These are phyloP conservation scores for Solanum sitiens DNA, from an alignment of 257 asterid species.

Conservation along the genomic window DNA sequence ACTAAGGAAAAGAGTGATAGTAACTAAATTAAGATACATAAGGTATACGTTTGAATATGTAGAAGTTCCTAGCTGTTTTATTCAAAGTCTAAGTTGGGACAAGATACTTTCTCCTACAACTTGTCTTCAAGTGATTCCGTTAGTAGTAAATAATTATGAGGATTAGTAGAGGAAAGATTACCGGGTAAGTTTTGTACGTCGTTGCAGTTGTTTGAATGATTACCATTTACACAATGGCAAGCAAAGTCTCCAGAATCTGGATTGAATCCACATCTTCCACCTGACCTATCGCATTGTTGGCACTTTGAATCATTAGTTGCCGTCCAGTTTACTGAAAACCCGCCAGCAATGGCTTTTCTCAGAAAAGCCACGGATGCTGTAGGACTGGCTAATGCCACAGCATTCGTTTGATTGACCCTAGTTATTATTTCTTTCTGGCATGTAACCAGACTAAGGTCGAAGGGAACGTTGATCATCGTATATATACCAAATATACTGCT, in stretches of 20 bases:
- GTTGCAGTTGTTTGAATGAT: conserved; percentile 1
- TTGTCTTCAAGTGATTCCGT: background rate
- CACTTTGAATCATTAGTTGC: conserved; percentile 13
- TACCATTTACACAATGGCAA: conserved; percentile 21
- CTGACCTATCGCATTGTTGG: conserved; percentile 5
- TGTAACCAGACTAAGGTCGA: background rate
- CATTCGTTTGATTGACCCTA: conserved; percentile 13
- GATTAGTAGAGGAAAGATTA: background rate
- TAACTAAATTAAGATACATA: background rate
- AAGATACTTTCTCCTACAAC: background rate
- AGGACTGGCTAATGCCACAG: background rate
- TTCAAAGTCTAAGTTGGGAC: background rate
- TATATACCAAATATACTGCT: background rate
- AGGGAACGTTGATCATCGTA: fast-evolving
- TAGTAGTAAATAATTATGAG: background rate
- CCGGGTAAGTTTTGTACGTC: background rate
- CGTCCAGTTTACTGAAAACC: conserved; percentile 39
- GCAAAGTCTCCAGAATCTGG: conserved; percentile 4
- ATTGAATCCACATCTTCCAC: conserved; percentile 47
- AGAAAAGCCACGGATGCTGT: background rate
- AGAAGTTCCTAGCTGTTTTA: background rate
- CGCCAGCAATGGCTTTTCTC: conserved; percentile 11
- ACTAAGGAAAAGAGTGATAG: background rate
- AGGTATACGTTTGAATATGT: background rate
- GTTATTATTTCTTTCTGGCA: conserved; percentile 18